Evolutionary conservation across 768 basidiomycete genomes (phyloP).

Genomic region (Amanita muscaria): DNA sequence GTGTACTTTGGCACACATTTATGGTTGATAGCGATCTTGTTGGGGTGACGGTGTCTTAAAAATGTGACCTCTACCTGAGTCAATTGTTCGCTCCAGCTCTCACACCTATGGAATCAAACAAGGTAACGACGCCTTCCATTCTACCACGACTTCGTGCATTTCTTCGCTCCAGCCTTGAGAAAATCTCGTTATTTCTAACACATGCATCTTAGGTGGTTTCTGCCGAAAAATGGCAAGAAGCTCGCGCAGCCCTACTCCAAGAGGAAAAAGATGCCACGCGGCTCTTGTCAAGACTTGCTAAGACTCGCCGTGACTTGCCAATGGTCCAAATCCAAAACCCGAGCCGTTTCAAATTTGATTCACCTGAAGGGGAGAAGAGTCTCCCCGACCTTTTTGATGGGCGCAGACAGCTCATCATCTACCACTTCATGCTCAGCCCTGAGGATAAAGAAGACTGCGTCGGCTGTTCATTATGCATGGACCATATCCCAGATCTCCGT

Average conservation of each 20-base stretch:
- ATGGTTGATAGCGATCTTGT: too few relatives aligned
- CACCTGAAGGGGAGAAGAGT: not conserved
- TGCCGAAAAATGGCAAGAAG: not conserved
- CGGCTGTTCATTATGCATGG: constrained; percentile 4
- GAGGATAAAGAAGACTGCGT: not conserved
- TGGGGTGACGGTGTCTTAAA: too few relatives aligned
- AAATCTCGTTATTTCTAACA: too few relatives aligned
- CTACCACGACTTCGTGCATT: too few relatives aligned
- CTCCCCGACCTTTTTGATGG: not conserved
- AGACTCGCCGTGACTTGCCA: not conserved
- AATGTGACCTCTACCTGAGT: too few relatives aligned
- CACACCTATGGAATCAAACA: too few relatives aligned
- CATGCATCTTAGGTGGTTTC: constrained; percentile 1
- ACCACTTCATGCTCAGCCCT: not conserved
- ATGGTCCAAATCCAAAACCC: not conserved
- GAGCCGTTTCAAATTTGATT: constrained; percentile 1
- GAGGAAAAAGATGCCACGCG: not conserved
- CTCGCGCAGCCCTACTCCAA: not conserved
- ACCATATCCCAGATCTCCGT: not conserved
- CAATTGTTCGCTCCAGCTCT: too few relatives aligned
- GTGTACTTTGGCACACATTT: too few relatives aligned
- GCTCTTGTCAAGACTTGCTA: not conserved
- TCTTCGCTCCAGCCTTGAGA: too few relatives aligned
- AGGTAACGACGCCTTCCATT: too few relatives aligned
- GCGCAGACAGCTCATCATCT: not conserved